A percentile compares a stretch with the other conserved stretches of the same genome.
phyloP scores from a whole-genome alignment of 768 basidiomycete species.

The Podaxis sp. region DNA sequence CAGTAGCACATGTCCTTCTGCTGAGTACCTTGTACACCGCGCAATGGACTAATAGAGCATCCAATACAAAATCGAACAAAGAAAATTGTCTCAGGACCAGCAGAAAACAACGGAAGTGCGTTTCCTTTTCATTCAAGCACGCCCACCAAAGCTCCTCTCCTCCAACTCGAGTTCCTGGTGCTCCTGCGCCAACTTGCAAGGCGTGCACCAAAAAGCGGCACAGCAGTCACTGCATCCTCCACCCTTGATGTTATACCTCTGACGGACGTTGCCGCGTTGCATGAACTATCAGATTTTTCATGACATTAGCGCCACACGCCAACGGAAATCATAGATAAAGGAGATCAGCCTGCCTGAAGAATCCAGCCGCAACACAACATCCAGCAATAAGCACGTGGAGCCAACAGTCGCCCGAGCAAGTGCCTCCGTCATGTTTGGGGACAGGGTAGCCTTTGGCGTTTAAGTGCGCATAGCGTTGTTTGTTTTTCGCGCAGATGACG shows the following conservation, averaged over 20 bases:
- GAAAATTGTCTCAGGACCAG: neutral
- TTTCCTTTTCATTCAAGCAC: neutral
- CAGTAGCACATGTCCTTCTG: neutral
- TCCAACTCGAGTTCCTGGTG: slow-evolving; percentile 45
- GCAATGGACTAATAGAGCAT: neutral
- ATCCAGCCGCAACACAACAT: slow-evolving; percentile 32
- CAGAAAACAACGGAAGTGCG: too few relatives aligned
- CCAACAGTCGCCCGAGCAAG: slow-evolving; percentile 34
- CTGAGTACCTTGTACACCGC: neutral
- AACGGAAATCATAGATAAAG: neutral
- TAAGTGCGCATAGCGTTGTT: slow-evolving; percentile 38
- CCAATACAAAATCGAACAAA: neutral
- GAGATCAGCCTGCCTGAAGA: slow-evolving; percentile 32
- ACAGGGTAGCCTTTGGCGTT: slow-evolving; percentile 33
- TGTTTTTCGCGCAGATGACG: slow-evolving; percentile 37
- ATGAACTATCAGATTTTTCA: slow-evolving; percentile 21
- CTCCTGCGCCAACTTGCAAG: slow-evolving; percentile 50
- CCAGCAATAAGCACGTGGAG: slow-evolving; percentile 31
- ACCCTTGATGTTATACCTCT: slow-evolving; percentile 46
- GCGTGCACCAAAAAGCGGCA: slow-evolving; percentile 37
- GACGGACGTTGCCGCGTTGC: slow-evolving; percentile 36
- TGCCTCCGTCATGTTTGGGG: slow-evolving; percentile 31
- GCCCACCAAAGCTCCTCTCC: slow-evolving; percentile 32
- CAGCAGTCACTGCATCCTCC: slow-evolving; percentile 39
- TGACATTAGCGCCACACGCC: neutral